Base-by-base conservation (phyloP, 257 asterid genomes). In the Fraxinus quadrangulata region DNA sequence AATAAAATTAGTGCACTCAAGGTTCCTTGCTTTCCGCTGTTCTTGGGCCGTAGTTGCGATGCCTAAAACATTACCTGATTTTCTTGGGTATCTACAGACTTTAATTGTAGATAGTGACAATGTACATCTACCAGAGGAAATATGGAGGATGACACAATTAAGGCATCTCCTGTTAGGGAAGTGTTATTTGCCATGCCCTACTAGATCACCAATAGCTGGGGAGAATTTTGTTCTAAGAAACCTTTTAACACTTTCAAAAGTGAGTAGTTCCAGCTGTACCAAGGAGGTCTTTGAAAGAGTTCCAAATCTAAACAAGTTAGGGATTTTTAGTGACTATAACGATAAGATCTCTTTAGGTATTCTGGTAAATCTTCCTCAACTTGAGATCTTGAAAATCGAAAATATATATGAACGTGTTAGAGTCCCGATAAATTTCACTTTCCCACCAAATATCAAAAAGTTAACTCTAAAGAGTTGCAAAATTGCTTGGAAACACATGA, bases 81-180 rank as follows among this genome's bases (percentile, higher is more conserved):
- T 2, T 33, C 36, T 80, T 21, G 5, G 19, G 49, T 24, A 72
- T 70, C 79, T 80, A 40, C 16, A 74, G 66, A 54, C 34, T 0
- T 40, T 80, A 21, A 31, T 74, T 23, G 16, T 80, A 8, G 72
- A n/a, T 8, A 0, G 37, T 42, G 1, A 11, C 3, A 21, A 34
- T 36, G 77, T 30, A 21, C 56, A 31, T 36, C 56, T 51, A 30
- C 63, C 74, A n/a, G n/a, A 12, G 11, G 73, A 69, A 13, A 47
- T 80, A 28, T 80, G 83, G 83, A 36, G 28, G 33, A 45, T 79
- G 83, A 31, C 63, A 49, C 75, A 45, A 7, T 34, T 79, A 34
- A 73, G 76, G 28, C 76, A 75, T 75, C 67, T 76, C 1, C 17
- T 51, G 23, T 34, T 45, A 36, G 3, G 24, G 9, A n/a, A 63